Evolutionary conservation across 805 yeast species (phyloP), one percentile per base, ranked within the genome.

Genomic region (Cyberlindnera misumaiensis): DNA sequence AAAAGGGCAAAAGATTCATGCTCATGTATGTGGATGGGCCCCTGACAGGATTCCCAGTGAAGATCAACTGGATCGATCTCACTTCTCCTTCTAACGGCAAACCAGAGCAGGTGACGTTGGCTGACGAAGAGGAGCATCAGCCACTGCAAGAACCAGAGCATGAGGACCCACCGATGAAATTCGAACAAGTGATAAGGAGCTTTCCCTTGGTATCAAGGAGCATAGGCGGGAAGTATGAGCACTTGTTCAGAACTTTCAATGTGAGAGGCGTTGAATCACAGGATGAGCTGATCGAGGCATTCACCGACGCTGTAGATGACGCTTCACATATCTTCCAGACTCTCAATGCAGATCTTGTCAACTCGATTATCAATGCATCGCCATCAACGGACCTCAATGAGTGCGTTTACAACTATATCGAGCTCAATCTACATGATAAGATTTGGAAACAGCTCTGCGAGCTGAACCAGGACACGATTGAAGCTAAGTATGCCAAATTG

Each of bases 351-450:
- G 55, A 50, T 6, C 36, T 52, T 3, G 43, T 57, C 5, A 47
- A 63, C 4, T 37, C 48, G 4, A 47, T 62, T 9, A 40, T 49
- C 7, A 44, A 50, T 13, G 29, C 26, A 11, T 57, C 65, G 30
- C 71, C 73, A 0, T 58, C 52, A 1, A 43, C 70, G 13, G 75
- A 80, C 41, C 59, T 77, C 45, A 73, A 67, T 46, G 67, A 65
- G 41, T 64, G 77, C 32, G 65, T 87, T 2, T 81, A 78, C 49
- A 77, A 76, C 39, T 85, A 85, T 48, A 79, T 85, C 12, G 96
- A 89, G 49, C 49, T 69, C 43, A 77, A 78, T 40, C 56, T 86
- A 25, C 82, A 77, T 49, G 83, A 76, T 45, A 74, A 72, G 43
- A 53, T 87, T 6, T 84, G 95, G 93, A 46, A 63, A 2, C 62